Evolutionary conservation across 2,329 filamentous ascomycete species (phyloP).

Genomic region (Dactylellina drechsleri): DNA sequence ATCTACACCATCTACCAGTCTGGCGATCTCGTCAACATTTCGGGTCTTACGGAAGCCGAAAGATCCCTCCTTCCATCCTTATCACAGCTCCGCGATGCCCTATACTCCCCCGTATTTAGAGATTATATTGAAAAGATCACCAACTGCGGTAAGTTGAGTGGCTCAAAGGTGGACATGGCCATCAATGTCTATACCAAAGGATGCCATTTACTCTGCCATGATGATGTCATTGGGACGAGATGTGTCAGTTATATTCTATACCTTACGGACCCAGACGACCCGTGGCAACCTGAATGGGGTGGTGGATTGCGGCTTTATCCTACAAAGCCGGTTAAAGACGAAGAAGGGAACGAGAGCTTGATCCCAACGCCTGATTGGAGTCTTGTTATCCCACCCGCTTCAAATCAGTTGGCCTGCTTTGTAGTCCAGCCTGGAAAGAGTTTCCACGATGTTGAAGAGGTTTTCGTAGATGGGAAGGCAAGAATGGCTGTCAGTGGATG

Average conservation of each 20-base stretch:
- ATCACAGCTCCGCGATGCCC: slow-evolving; percentile 88
- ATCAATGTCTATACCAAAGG: slow-evolving; percentile 98
- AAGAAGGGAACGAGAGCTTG: slow-evolving; percentile 78
- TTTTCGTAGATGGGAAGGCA: slow-evolving; percentile 83
- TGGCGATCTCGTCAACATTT: slow-evolving; percentile 94
- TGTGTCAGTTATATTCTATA: slow-evolving; percentile 98
- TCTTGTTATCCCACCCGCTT: slow-evolving; percentile 89
- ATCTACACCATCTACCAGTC: slow-evolving; percentile 99
- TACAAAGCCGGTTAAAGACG: slow-evolving; percentile 67
- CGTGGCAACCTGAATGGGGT: slow-evolving; percentile 92
- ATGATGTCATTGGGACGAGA: slow-evolving; percentile 97
- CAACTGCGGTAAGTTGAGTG: slow-evolving; percentile 84
- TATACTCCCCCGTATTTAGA: slow-evolving; percentile 91
- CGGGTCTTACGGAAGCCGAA: slow-evolving; percentile 87
- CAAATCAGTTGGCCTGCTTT: slow-evolving; percentile 98
- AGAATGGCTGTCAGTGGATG: slow-evolving; percentile 98
- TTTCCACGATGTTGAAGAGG: slow-evolving; percentile 98
- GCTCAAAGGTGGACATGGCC: slow-evolving; percentile 97
- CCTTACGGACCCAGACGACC: slow-evolving; percentile 86
- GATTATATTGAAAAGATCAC: slow-evolving; percentile 88
- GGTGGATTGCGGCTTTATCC: slow-evolving; percentile 90
- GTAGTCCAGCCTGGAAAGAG: slow-evolving; percentile 98
- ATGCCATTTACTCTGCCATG: slow-evolving; percentile 93
- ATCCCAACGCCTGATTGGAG: slow-evolving; percentile 81
- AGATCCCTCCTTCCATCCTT: slow-evolving; percentile 87